Evolutionary conservation across 495 filamentous ascomycete species (phyloP), one percentile per base, ranked within the genome.

Genomic region (Diplogelasinospora grovesii): DNA sequence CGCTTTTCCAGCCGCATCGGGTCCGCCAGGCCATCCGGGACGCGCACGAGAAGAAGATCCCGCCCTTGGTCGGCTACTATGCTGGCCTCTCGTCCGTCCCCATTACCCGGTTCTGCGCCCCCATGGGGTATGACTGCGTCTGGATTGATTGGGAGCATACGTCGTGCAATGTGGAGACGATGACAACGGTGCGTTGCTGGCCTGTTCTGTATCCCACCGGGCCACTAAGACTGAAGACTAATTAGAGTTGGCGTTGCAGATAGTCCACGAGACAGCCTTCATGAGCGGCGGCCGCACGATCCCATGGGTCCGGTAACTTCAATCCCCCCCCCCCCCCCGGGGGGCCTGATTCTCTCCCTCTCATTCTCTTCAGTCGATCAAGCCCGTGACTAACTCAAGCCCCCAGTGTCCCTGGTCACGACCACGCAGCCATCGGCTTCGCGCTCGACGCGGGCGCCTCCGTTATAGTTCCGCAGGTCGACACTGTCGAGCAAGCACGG

Each of bases 61-160:
- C 61, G 5, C 54, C 60, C 5, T 26, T 71, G 7, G 32, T 64
- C 14, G 64, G 65, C 7, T 60, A 59, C 53, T 70, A 63, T 41
- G 45, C 45, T 13, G 63, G 56, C 26, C 46, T 71, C 8, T 50
- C 54, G 25, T 61, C 50, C 5, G 31, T 62, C 10, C 56, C 62
- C 30, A 45, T 63, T 9, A 59, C 54, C 9, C 59, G 61, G n/a
- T 48, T 61, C 32, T 19, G 63, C 15, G 63, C 67, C n/a, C 52
- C 56, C 2, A 48, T 69, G 10, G 63, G 63, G 4, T 69, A 44
- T 26, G 67, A 71, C 42, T 19, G 49, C 21, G 50, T 65, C 8
- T 65, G 59, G 59, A 60, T 71, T 47, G 67, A 69, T 57, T 66
- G 63, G 66, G 67, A 71, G 41, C 67, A 71, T 47, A 56, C 57